These are phyloP conservation scores for Xylaria telfairii DNA, from an alignment of 495 filamentous ascomycete species.

Conservation along the genomic window DNA sequence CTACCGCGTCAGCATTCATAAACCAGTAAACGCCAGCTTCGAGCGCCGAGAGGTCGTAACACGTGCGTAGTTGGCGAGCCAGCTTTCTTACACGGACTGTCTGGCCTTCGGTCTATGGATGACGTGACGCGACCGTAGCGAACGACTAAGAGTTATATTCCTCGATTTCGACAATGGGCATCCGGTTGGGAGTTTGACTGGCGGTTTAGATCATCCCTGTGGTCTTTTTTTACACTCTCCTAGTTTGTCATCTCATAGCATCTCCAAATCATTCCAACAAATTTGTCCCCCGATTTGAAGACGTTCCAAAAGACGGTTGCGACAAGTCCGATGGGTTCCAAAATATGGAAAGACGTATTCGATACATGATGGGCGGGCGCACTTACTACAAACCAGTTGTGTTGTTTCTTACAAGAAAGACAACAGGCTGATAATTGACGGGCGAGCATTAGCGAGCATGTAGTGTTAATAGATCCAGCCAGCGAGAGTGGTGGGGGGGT, in stretches of 20 bases:
- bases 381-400: neutral
- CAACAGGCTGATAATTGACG: slow-evolving; percentile 17
- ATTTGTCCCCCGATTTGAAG: slow-evolving; percentile 26
- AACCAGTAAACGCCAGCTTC: slow-evolving; percentile 16
- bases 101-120: slow-evolving; percentile 19
- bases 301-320: slow-evolving; percentile 11
- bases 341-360: slow-evolving; percentile 5
- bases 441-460: slow-evolving; percentile 18
- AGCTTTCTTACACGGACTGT: slow-evolving; percentile 16
- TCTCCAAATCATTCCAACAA: slow-evolving; percentile 28
- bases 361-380: slow-evolving; percentile 10
- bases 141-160: slow-evolving; percentile 24
- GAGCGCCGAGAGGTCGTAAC: slow-evolving; percentile 5
- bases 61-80: neutral
- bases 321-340: slow-evolving; percentile 7
- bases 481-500: slow-evolving; percentile 6
- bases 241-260: slow-evolving; percentile 29
- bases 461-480: slow-evolving; percentile 25
- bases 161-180: slow-evolving; percentile 27
- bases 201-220: slow-evolving; percentile 23
- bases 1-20: slow-evolving; percentile 10
- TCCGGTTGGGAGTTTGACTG: slow-evolving; percentile 25
- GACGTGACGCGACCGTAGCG: slow-evolving; percentile 18
- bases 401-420: slow-evolving; percentile 9
- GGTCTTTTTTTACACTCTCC: slow-evolving; percentile 23